Conservation (phyloP, 352 stramenopile genomes). For the Globisporangium echinulatum region DNA sequence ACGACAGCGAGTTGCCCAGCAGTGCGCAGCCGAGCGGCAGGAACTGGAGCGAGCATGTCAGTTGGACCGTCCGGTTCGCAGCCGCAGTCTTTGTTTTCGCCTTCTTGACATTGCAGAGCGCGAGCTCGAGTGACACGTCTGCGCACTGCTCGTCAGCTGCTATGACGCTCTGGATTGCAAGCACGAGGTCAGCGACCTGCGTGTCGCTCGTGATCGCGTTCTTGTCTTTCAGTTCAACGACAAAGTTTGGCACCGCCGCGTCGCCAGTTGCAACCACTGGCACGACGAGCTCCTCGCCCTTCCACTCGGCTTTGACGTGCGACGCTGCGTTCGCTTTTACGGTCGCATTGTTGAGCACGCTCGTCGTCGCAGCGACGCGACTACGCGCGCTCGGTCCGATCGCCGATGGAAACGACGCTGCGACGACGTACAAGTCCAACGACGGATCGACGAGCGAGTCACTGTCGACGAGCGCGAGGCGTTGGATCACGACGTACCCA, state of each 20-base stretch:
- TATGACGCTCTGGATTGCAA: conserved; percentile 11
- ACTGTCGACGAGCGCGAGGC: conserved; percentile 21
- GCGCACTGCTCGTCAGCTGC: conserved; percentile 3
- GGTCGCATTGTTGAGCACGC: conserved; percentile 22
- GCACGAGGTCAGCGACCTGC: conserved; percentile 16
- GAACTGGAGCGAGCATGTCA: conserved; percentile 17
- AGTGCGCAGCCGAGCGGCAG: conserved; percentile 15
- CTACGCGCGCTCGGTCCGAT: not conserved
- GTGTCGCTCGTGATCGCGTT: conserved; percentile 37
- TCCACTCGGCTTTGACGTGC: conserved; percentile 17
- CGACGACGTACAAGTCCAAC: conserved; percentile 30
- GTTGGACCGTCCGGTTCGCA: conserved; percentile 1
- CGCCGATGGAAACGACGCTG: conserved; percentile 7
- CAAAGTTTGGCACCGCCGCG: conserved; percentile 6
- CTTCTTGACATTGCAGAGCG: conserved; percentile 1
- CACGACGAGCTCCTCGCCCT: conserved; percentile 21
- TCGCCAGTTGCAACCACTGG: conserved; percentile 12
- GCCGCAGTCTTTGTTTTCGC: not conserved
- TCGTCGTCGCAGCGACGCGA: conserved; percentile 10
- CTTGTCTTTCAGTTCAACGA: conserved; percentile 36
- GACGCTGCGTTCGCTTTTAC: conserved; percentile 5
- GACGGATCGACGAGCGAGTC: conserved; percentile 20
- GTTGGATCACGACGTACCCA: conserved; percentile 20
- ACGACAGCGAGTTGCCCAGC: conserved; percentile 9
- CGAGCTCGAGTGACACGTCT: conserved; percentile 1